Base-by-base conservation (phyloP, 2,329 filamentous ascomycete species). In the Pseudogymnoascus sp. region DNA sequence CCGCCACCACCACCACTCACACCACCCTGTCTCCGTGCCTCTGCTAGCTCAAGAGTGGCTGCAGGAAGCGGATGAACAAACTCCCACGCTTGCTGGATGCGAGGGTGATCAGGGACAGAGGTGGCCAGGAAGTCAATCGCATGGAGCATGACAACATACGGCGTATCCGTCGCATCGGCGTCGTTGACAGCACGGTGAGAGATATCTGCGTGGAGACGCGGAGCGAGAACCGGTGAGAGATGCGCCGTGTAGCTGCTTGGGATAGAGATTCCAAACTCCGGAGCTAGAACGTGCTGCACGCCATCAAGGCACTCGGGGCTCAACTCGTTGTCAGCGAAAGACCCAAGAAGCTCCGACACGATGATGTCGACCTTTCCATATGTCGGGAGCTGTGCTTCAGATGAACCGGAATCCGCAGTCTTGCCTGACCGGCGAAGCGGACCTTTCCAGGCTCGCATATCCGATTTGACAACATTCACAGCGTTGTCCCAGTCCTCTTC, bases 401-500 rank as follows among this genome's bases (percentile, higher is more conserved):
- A 74, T 65, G 77, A 73, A 60, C 61, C 64, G 64, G 67, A 14
- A 70, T 68, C 38, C 73, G 73, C 1, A 73, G 73, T 9, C 74
- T 68, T 8, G 74, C 71, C 67, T 76, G 72, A 14, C 73, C 74
- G 34, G 76, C 77, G 16, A 82, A 84, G 73, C 1, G 93, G 93
- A 0, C 96, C 96, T 70, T 90, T 89, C 96, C 96, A 99, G 65
- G 88, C 88, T 59, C 95, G 88, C 95, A 99, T 99, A 74, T 99
- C 95, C 0, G 92, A 96, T 77, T 96, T 96, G 67, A 97, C 88
- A 34, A 99, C 85, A 1, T 88, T 93, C 18, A 97, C 93, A 62
- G 83, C 83, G 21, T 87, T 86, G 63, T 80, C 82, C 95, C 95
- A 99, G n/a, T 86, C 82, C 16, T 82, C 84, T 67, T 88, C 82